Evolutionary conservation across 768 basidiomycete genomes (phyloP), one percentile per base, ranked within the genome.

Genomic region (Daedaleopsis nitida): DNA sequence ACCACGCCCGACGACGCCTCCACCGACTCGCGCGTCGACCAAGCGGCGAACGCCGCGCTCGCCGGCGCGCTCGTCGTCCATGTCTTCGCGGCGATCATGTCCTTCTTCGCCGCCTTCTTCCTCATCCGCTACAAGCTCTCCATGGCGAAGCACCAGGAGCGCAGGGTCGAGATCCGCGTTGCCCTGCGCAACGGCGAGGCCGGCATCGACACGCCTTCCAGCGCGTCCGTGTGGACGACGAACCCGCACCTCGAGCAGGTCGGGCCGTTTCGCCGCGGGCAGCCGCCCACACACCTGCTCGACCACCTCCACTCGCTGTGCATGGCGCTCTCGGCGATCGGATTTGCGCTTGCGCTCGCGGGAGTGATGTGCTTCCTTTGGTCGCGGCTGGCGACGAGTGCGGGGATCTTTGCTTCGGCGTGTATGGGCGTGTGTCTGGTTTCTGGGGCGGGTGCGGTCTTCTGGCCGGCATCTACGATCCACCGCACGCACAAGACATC

Each of bases 31-130:
- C 49, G n/a, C 19, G 24, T 64, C 17, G 48, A 51, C 50, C 23
- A 62, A 45, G 47, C 62, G 55, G 38, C 81, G 12, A 85, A 83
- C 56, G 78, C 83, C 16, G 71, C 74, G n/a, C 73, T 86, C n/a
- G 71, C 82, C 7, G 81, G 79, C 37, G 79, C 84, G 13, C 74
- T 86, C 8, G 74, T 86, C 10, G 57, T 86, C 35, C 85, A 86
- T 55, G 73, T 78, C 11, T 80, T 75, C 66, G 81, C 83, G 77
- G 79, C 79, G 23, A 70, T 79, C 19, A 66, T 80, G 10, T 78
- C 85, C 1, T 86, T 86, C 69, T 66, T 82, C 52, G 84, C 76
- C 3, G 81, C 83, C 19, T 85, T 85, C 71, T 77, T 84, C 61
- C 74, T 86, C 21, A 75, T 84, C 39, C 74, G 79, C 43, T 84